phyloP scores from a whole-genome alignment of 108 stramenopile species.

The Nitzschia putrida region DNA sequence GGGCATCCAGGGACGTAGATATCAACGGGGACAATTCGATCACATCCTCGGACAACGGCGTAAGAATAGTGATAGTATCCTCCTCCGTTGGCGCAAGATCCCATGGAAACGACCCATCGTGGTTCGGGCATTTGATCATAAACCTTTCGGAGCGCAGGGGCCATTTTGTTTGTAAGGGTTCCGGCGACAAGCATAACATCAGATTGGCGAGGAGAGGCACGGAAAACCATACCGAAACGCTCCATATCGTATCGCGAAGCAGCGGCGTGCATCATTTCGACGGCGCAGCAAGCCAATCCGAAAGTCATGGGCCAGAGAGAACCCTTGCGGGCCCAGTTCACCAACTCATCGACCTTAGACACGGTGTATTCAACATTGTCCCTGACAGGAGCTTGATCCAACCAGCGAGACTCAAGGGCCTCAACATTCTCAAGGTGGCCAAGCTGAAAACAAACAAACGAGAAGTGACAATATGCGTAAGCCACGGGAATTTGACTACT shows the following conservation, averaged over 20 bases:
- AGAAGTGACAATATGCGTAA: constrained; percentile 1
- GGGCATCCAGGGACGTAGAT: constrained; percentile 99
- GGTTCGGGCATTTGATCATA: constrained; percentile 99
- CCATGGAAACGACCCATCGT: constrained; percentile 99
- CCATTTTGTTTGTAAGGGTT: constrained; percentile 99
- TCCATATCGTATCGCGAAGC: constrained; percentile 99
- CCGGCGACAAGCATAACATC: constrained; percentile 99
- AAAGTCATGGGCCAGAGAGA: constrained; percentile 99
- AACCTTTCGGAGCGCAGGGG: constrained; percentile 97
- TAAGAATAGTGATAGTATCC: constrained; percentile 99
- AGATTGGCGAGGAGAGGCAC: constrained; percentile 91
- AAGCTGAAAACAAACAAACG: constrained; percentile 40
- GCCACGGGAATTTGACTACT: constrained; percentile 1
- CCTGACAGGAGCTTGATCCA: constrained; percentile 66
- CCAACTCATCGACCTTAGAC: constrained; percentile 96
- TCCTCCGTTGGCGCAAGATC: constrained; percentile 99
- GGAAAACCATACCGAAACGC: constrained; percentile 98
- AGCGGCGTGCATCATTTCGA: constrained; percentile 99
- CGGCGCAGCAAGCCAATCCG: constrained; percentile 98
- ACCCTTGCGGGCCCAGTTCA: constrained; percentile 99
- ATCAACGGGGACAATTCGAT: constrained; percentile 99
- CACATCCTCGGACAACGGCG: constrained; percentile 96
- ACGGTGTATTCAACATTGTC: constrained; percentile 98
- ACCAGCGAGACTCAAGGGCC: constrained; percentile 61
- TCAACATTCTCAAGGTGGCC: constrained; percentile 78